Base-by-base conservation (phyloP, 2,329 filamentous ascomycete species). In the Thelonectria discophora region DNA sequence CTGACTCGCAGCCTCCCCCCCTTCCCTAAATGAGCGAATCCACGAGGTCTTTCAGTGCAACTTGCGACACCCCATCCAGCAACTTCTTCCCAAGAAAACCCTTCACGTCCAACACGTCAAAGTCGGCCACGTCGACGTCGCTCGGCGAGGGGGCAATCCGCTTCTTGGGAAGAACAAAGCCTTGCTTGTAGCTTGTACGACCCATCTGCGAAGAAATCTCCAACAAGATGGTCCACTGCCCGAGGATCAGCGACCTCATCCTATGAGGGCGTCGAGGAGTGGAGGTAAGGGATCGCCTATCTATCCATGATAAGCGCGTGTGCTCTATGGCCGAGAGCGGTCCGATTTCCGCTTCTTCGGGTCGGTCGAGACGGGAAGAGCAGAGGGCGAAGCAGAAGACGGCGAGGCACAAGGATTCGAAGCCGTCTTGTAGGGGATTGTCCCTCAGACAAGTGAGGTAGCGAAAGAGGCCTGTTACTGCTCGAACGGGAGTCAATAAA, bases 141-240 rank as follows among this genome's bases (percentile, higher is more conserved):
- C 20, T 37, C 47, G 12, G 15, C 34, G 18, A 30, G 10, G 58
- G 45, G 12, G 43, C 17, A 24, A 62, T 43, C 2, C 40, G 30
- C 5, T 51, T 27, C 12, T 58, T 64, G 45, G 58, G 51, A 18
- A 40, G 34, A 18, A 62, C 45, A 45, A 64, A 55, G 10, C 54
- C 58, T 21, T 64, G 58, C 18, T 55, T 40, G 39, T 45, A 15
- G 11, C n/a, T 2, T 40, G 27, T 13, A 15, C 46, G 1, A 43
- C 12, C 7, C 8, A 5, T 18, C n/a, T 20, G 10, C 3, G 18
- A 32, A 4, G 18, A 15, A 2, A 27, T 37, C 20, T 17, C 37
- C 10, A 56, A 9, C n/a, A 64, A 43, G 17, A 51, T 45, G 13
- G 54, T 61, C 62, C 62, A 64, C n/a, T 47, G 37, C 5, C 43